Evolutionary conservation across 2,329 filamentous ascomycete genomes (phyloP).

Genomic region (Hypoxylon sp.): DNA sequence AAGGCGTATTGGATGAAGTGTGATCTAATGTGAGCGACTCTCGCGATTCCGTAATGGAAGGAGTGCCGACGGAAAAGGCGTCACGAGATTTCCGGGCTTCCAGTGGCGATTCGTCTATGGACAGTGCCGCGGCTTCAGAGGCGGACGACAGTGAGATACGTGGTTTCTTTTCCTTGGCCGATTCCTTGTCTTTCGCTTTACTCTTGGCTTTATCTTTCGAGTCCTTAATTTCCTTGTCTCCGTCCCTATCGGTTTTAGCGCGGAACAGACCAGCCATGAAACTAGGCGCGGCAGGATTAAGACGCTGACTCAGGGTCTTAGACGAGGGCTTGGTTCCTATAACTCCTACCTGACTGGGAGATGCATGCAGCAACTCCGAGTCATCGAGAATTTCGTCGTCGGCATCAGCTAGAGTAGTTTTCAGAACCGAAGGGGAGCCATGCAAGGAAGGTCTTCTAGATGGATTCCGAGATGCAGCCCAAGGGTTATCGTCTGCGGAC

Average conservation of each 20-base stretch:
- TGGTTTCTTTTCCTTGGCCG: conserved; percentile 56
- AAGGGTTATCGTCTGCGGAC: conserved; percentile 68
- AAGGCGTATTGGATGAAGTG: conserved; percentile 67
- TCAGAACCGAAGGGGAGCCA: conserved; percentile 74
- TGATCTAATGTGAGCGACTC: conserved; percentile 69
- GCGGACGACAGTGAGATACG: conserved; percentile 54
- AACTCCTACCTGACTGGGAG: conserved; percentile 70
- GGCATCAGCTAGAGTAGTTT: conserved; percentile 71
- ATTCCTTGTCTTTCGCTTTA: conserved; percentile 56
- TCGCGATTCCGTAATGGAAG: conserved; percentile 70
- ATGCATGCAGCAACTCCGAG: conserved; percentile 65
- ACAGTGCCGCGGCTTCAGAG: conserved; percentile 53
- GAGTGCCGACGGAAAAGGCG: conserved; percentile 67
- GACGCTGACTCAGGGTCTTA: conserved; percentile 66
- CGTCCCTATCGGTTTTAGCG: conserved; percentile 51
- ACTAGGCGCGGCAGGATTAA: conserved; percentile 90
- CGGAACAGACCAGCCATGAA: conserved; percentile 81
- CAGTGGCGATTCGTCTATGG: conserved; percentile 62
- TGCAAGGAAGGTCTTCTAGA: conserved; percentile 86
- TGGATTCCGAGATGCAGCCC: conserved; percentile 70
- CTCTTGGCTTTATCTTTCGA: conserved; percentile 52
- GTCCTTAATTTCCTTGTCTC: conserved; percentile 53
- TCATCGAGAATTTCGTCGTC: conserved; percentile 73
- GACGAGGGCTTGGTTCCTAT: conserved; percentile 81
- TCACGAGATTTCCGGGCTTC: conserved; percentile 68